These are phyloP conservation scores for Fusarium haematococcum DNA, from an alignment of 2,329 filamentous ascomycete species.

Conservation along the genomic window DNA sequence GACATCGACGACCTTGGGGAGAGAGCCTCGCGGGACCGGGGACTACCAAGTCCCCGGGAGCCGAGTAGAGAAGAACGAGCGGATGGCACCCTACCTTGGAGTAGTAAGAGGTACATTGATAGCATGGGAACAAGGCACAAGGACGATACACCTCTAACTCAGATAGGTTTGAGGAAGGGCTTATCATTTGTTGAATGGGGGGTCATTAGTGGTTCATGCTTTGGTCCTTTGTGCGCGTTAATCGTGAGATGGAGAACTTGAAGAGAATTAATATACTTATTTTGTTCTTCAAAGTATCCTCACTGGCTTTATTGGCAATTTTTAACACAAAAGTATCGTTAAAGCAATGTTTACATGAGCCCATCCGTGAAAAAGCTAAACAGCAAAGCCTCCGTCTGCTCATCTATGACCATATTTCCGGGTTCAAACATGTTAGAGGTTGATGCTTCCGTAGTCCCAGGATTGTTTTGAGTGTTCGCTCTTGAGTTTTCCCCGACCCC, in stretches of 20 bases:
- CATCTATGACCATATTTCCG: constrained; percentile 1
- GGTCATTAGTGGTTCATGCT: too few relatives aligned
- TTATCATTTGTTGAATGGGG: too few relatives aligned
- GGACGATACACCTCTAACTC: too few relatives aligned
- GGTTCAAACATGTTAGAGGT: not conserved
- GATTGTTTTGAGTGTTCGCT: not conserved
- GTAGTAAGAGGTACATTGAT: too few relatives aligned
- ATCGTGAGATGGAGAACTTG: not conserved
- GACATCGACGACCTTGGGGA: too few relatives aligned
- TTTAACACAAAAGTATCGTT: not conserved
- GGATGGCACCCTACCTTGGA: too few relatives aligned
- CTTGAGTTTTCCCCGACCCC: constrained; percentile 5
- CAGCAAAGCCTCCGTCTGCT: not conserved
- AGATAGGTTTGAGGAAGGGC: too few relatives aligned
- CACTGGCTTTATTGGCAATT: too few relatives aligned
- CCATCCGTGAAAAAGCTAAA: not conserved
- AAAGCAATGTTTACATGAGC: not conserved
- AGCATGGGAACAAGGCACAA: too few relatives aligned
- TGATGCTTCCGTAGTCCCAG: not conserved
- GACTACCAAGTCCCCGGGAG: too few relatives aligned
- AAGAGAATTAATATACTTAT: not conserved
- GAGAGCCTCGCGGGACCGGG: too few relatives aligned
- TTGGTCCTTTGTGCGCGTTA: not conserved
- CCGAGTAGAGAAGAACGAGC: too few relatives aligned
- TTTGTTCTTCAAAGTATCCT: not conserved